phyloP scores from a whole-genome alignment of 2,329 filamentous ascomycete genomes.

The Fusarium floridanum region DNA sequence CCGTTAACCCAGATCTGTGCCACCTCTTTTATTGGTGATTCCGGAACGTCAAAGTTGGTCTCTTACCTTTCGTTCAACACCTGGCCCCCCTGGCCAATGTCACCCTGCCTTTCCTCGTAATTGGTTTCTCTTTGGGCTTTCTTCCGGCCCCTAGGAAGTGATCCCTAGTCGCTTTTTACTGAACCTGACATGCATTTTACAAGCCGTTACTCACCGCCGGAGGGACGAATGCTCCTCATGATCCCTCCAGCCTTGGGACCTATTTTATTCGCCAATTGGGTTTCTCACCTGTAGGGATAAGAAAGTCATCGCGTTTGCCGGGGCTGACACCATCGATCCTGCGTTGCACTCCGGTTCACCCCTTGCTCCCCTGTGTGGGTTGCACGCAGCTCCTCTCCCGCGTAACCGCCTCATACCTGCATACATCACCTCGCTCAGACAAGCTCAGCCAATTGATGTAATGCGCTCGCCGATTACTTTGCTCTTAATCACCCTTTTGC shows the following conservation, averaged over 20 bases:
- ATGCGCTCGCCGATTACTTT: not conserved
- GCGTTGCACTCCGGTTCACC: constrained; percentile 8
- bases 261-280: constrained; percentile 5
- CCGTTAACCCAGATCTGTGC: not conserved
- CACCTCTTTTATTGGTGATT: not conserved
- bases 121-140: constrained; percentile 15
- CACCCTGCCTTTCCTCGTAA: constrained; percentile 10
- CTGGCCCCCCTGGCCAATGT: constrained; percentile 7
- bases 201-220: constrained; percentile 6
- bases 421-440: constrained; percentile 10
- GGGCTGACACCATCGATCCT: constrained; percentile 1
- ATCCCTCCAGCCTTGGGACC: not conserved
- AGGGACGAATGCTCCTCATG: not conserved
- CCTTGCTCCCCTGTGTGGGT: constrained; percentile 29
- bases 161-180: not conserved
- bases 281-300: not conserved
- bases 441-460: constrained; percentile 24
- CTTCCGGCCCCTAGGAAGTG: constrained; percentile 3
- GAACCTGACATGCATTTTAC: constrained; percentile 9
- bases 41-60: not conserved
- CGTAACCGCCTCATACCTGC: constrained; percentile 16
- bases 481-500: not conserved
- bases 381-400: constrained; percentile 27
- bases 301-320: not conserved
- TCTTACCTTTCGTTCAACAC: not conserved